Percentiles rank a stretch among this genome's conserved stretches.
phyloP scores from a whole-genome alignment of 2,329 filamentous ascomycete species.

The Graphium sp. region DNA sequence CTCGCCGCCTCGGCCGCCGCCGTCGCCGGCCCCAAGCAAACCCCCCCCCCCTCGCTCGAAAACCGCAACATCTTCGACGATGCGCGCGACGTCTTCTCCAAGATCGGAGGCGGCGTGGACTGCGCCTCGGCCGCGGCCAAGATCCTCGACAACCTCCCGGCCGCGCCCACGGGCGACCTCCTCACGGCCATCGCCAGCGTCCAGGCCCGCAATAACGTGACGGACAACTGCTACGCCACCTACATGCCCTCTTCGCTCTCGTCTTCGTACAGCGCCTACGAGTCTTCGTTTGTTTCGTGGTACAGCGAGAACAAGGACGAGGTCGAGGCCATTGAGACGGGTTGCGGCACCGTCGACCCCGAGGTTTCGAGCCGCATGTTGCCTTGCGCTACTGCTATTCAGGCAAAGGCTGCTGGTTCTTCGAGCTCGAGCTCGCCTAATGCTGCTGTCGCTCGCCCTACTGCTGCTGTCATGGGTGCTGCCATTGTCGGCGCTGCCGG shows the following conservation, averaged over 20 bases:
- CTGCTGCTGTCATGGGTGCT: slow-evolving; percentile 11
- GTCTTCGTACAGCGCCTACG: slow-evolving; percentile 15
- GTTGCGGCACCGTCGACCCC: slow-evolving; percentile 10
- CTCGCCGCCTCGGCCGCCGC: slow-evolving; percentile 6
- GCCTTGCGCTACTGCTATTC: slow-evolving; percentile 4
- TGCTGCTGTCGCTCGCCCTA: slow-evolving; percentile 8
- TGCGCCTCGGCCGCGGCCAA: slow-evolving; percentile 4
- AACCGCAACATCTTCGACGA: slow-evolving; percentile 1
- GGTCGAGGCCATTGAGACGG: slow-evolving; percentile 10
- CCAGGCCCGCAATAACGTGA: slow-evolving; percentile 9
- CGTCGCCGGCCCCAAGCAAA: slow-evolving; percentile 5
- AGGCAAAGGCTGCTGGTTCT: neutral
- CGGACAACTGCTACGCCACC: slow-evolving; percentile 15
- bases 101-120: neutral
- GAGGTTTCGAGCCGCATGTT: neutral
- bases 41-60: slow-evolving; percentile 6
- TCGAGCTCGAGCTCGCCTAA: neutral
- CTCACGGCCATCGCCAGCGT: slow-evolving; percentile 10
- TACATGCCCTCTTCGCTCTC: slow-evolving; percentile 13
- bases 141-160: slow-evolving; percentile 4
- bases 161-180: slow-evolving; percentile 4
- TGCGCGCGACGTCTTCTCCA: neutral
- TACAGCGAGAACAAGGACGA: slow-evolving; percentile 11
- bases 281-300: slow-evolving; percentile 13
- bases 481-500: slow-evolving; percentile 13